Evolutionary conservation across 306 rosid species (phyloP), one percentile per base, ranked within the genome.

Genomic region (Echinosophora koreensis): DNA sequence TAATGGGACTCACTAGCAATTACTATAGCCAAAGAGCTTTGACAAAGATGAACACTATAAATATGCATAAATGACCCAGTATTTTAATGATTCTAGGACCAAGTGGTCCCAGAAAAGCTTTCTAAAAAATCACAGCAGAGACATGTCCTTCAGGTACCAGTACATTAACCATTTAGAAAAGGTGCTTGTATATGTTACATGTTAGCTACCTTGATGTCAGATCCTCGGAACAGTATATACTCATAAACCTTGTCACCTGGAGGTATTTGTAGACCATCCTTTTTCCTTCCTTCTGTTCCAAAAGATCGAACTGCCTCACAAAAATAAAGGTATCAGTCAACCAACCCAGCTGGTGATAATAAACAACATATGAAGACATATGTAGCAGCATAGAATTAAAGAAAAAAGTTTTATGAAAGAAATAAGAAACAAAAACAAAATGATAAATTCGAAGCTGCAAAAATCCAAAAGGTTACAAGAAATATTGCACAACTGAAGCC

Each of bases 221-320:
- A 88, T 72, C 98, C 97, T 1, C 98, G 95, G 73, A 94, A 94
- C 50, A 94, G 87, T 81, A 94, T 94, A 66, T 90, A 92, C 87
- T 92, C 97, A 67, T 90, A 95, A 41, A 95, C 88, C 84, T 88
- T 88, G 83, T 92, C 98, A 34, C 95, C 85, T 3, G 97, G 91
- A 27, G 92, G 95, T 76, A 95, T 84, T 82, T 92, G 97, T 14
- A 74, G 93, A 52, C 98, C 98, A 72, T 95, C 98, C 72, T 90
- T 90, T 80, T 95, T 95, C 79, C 98, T 87, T 70, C 98, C 98
- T 84, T 95, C 98, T 6, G 98, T 92, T 74, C 98, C 98, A 71
- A 92, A 95, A 49, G 98, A 95, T 13, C 96, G 88, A 46, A 95
- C 98, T 94, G 89, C 84, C 83, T 71, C 61, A 76, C n/a, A 63